phyloP scores from a whole-genome alignment of 2,329 filamentous ascomycete species.

The Paracoccidioides lutzii region DNA sequence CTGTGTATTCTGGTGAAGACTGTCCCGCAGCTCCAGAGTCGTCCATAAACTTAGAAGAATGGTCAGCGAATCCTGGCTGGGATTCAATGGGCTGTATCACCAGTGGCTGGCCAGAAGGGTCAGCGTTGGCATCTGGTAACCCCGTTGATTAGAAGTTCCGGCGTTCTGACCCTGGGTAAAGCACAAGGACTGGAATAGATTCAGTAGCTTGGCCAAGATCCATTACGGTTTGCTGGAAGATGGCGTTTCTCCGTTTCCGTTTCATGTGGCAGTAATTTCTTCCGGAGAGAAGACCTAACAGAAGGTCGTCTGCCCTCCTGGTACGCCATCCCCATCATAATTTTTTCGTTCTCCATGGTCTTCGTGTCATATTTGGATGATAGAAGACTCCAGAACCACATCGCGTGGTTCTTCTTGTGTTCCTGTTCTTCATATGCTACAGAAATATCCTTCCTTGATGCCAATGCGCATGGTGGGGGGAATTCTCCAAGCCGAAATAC shows the following conservation, averaged over 20 bases:
- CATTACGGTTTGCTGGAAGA: constrained; percentile 9
- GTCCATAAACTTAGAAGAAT: background rate
- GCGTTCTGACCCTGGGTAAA: background rate
- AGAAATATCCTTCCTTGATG: constrained; percentile 38
- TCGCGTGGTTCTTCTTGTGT: constrained; percentile 53
- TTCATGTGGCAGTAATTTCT: background rate
- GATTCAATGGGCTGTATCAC: background rate
- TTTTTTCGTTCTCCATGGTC: constrained; percentile 38
- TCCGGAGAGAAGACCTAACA: background rate
- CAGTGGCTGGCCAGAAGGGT: background rate
- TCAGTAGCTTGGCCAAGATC: constrained; percentile 15
- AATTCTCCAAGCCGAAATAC: constrained; percentile 57
- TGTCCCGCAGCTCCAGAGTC: background rate
- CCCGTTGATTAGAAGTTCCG: background rate
- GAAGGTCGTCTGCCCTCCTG: background rate
- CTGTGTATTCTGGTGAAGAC: background rate
- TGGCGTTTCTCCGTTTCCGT: background rate
- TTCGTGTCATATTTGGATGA: constrained; percentile 77
- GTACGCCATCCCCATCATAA: background rate
- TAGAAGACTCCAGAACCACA: constrained; percentile 77
- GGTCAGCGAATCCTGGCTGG: background rate
- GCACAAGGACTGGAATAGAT: background rate
- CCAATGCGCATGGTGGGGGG: constrained; percentile 74
- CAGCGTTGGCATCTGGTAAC: too few relatives aligned
- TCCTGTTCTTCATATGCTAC: constrained; percentile 39